A percentile compares a stretch with the other conserved stretches of the same genome.
phyloP scores from a whole-genome alignment of 208 protist species.

The Hexamita inflata region DNA sequence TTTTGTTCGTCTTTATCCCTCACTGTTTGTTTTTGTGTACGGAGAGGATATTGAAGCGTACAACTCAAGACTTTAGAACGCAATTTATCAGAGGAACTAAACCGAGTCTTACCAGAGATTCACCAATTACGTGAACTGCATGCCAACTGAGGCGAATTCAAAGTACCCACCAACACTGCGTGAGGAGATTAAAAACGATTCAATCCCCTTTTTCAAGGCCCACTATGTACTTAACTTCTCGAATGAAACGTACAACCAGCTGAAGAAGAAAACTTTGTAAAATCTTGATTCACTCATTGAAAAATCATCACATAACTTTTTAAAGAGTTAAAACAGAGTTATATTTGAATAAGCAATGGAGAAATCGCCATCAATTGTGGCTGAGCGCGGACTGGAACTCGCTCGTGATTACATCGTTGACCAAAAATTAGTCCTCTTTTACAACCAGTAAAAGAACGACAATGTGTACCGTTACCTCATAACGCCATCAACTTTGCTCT shows the following conservation, averaged over 20 bases:
- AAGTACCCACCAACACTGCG: not conserved
- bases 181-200: not conserved
- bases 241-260: not conserved
- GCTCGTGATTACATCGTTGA: not conserved
- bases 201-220: not conserved
- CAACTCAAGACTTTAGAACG: not conserved
- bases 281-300: too few species aligned
- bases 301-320: not conserved
- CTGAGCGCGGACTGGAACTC: not conserved
- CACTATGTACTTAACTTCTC: not conserved
- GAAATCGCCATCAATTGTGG: not conserved
- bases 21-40: not conserved
- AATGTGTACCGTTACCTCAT: not conserved
- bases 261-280: not conserved
- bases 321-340: conserved; percentile 8
- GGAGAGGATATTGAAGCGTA: not conserved
- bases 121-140: not conserved
- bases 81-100: not conserved
- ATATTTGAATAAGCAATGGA: not conserved
- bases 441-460: not conserved
- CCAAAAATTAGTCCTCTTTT: not conserved
- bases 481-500: not conserved
- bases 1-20: not conserved
- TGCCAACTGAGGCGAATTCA: not conserved
- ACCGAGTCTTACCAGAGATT: not conserved